These are phyloP conservation scores for Sporothrix pallida DNA, from an alignment of 2,329 filamentous ascomycete species.

Conservation along the genomic window DNA sequence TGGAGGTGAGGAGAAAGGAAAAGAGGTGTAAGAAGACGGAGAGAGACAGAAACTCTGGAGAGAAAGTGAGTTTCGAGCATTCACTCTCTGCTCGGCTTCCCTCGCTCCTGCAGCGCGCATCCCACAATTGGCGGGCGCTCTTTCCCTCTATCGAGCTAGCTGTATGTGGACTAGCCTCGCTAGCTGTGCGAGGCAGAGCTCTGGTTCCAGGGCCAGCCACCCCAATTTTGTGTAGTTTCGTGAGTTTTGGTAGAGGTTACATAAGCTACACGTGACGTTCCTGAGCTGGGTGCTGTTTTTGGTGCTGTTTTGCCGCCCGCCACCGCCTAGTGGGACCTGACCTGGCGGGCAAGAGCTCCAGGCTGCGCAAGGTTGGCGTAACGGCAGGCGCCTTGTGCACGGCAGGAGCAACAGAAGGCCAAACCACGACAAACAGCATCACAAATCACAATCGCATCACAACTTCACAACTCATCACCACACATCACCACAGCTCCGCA, in stretches of 20 bases:
- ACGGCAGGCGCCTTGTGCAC: conserved; percentile 32
- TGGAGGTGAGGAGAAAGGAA: neutral
- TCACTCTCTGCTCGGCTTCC: conserved; percentile 13
- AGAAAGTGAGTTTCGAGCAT: neutral
- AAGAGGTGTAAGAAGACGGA: neutral
- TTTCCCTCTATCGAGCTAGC: conserved; percentile 22
- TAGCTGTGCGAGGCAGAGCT: conserved; percentile 24
- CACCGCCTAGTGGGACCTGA: conserved; percentile 32
- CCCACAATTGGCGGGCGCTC: conserved; percentile 5
- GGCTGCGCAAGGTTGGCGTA: conserved; percentile 46
- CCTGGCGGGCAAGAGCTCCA: conserved; percentile 38
- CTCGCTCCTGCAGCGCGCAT: conserved; percentile 30
- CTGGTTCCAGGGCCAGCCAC: conserved; percentile 24
- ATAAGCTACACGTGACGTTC: conserved; percentile 34
- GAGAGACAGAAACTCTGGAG: conserved; percentile 9
- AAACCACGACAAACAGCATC: conserved; percentile 8
- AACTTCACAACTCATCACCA: neutral
- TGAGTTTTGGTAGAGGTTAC: neutral
- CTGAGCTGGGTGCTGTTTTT: neutral
- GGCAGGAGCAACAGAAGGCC: conserved; percentile 4
- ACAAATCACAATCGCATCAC: conserved; percentile 10
- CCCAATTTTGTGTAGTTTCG: neutral
- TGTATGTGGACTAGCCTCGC: neutral
- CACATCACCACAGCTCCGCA: neutral
- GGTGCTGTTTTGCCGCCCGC: conserved; percentile 36